Evolutionary conservation across 208 protist species (phyloP), one percentile per base, ranked within the genome.

Genomic region (Leishmania braziliensis): DNA sequence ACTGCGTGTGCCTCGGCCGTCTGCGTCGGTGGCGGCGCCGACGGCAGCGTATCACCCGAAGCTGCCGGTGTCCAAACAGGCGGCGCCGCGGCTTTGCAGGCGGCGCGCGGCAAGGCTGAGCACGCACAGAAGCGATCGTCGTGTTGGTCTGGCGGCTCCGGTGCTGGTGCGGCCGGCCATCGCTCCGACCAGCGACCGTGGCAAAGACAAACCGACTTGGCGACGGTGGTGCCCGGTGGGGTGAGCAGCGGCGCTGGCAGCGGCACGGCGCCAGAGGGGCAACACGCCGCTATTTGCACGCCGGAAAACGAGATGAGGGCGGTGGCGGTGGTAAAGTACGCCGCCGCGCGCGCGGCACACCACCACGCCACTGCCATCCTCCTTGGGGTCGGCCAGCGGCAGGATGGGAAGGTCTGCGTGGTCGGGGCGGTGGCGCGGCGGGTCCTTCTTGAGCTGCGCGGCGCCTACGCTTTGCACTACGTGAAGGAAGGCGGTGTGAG

Each of bases 401-500:
- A 84, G 51, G 92, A 92, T 10, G 89, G 90, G 8, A 94, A 94
- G 85, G 39, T 60, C 71, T 82, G 91, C 74, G 23, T 43, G 12
- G 60, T 94, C 39, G 92, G 92, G 29, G 74, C 77, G 78, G 86
- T 89, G 20, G 86, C 89, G 14, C 69, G 69, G 33, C 48, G 66
- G 2, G 84, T 82, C 2, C 84, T 94, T 16, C 82, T 71, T 8
- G 65, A 66, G 16, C 60, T 91, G 58, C 87, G 86, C 48, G 33
- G 71, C 33, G 14, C 1, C 60, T 84, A 91, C 56, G 63, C 84
- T 0, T 60, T 96, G 29, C 91, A 88, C 71, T 96, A 89, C 78
- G 82, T 96, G 5, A 96, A 96, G 82, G 82, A 81, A n/a, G 87
- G 89, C 68, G 92, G 92, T 33, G 84, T 83, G 18, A 90, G 88